phyloP scores from a whole-genome alignment of 768 basidiomycete genomes.

The Rhizopogon salebrosus region DNA sequence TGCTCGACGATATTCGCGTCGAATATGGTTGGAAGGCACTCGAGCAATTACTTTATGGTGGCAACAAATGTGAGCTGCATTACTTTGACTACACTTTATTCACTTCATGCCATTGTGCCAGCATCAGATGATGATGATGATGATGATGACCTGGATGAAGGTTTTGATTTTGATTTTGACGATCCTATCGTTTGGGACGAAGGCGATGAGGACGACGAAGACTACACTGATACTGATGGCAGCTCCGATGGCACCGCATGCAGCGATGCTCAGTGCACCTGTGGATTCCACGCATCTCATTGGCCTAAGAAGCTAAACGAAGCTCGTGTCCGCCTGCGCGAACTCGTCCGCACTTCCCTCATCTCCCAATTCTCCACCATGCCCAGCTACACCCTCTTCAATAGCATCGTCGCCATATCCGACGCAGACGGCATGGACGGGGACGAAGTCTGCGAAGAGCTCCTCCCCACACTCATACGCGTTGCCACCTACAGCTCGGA shows the following conservation, averaged over 20 bases:
- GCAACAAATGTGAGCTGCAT: conserved; percentile 33
- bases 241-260: conserved; percentile 12
- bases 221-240: conserved; percentile 17
- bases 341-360: conserved; percentile 41
- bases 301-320: conserved; percentile 43
- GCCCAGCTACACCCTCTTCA: conserved; percentile 45
- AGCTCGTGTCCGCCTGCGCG: conserved; percentile 36
- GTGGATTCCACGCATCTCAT: conserved; percentile 40
- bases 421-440: conserved; percentile 14
- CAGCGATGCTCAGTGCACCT: conserved; percentile 20
- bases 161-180: conserved; percentile 22
- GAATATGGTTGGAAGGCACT: conserved; percentile 46
- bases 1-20: conserved; percentile 56
- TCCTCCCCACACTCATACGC: conserved; percentile 30
- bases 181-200: conserved; percentile 20
- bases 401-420: conserved; percentile 35
- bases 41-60: conserved; percentile 51
- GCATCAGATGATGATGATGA: conserved; percentile 7
- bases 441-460: conserved; percentile 26
- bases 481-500: conserved; percentile 47
- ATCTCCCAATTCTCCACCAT: conserved; percentile 42
- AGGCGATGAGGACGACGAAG: conserved; percentile 25
- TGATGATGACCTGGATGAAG: conserved; percentile 24
- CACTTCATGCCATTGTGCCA: conserved; percentile 6
- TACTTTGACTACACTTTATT: neutral